These are phyloP conservation scores for Arthrobotrys sphaeroides DNA, from an alignment of 2,329 filamentous ascomycete species.

Conservation along the genomic window DNA sequence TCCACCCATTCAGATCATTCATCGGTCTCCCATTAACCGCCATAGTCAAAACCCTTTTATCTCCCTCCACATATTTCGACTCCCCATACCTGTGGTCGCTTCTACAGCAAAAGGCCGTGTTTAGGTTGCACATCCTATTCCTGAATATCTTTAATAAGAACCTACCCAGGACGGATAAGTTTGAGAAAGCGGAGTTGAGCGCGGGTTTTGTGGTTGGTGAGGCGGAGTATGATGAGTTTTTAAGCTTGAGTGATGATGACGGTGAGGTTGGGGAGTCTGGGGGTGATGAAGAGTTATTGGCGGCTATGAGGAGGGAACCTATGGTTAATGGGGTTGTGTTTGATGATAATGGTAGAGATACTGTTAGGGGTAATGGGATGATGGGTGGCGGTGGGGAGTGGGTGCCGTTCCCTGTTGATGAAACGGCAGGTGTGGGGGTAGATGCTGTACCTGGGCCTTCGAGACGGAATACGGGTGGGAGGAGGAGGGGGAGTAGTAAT, in stretches of 20 bases:
- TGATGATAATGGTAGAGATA: background rate
- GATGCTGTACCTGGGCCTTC: constrained; percentile 22
- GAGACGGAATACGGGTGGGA: background rate
- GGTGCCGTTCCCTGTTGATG: constrained; percentile 36
- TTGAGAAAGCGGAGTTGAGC: constrained; percentile 39
- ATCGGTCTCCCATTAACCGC: constrained; percentile 48
- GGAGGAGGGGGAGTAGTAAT: constrained; percentile 13
- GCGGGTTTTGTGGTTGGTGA: constrained; percentile 46
- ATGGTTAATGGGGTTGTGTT: constrained; percentile 10
- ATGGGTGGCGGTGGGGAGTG: constrained; percentile 16
- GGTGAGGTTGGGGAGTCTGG: constrained; percentile 41
- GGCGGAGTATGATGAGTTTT: constrained; percentile 49
- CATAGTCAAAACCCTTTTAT: constrained; percentile 46
- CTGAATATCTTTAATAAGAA: constrained; percentile 50
- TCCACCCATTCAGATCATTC: constrained; percentile 56
- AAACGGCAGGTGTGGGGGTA: constrained; percentile 13
- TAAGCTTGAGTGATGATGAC: constrained; percentile 37
- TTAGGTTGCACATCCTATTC: constrained; percentile 48
- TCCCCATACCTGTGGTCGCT: constrained; percentile 52
- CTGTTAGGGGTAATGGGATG: constrained; percentile 1
- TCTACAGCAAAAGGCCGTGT: constrained; percentile 47
- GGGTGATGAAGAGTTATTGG: constrained; percentile 27
- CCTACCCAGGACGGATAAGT: constrained; percentile 48
- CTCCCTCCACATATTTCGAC: constrained; percentile 51
- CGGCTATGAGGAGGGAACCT: constrained; percentile 7